A percentile compares a stretch with the other conserved stretches of the same genome.
These are phyloP conservation scores for Cercospora sp. DNA, from an alignment of 2,329 filamentous ascomycete genomes.

Conservation along the genomic window DNA sequence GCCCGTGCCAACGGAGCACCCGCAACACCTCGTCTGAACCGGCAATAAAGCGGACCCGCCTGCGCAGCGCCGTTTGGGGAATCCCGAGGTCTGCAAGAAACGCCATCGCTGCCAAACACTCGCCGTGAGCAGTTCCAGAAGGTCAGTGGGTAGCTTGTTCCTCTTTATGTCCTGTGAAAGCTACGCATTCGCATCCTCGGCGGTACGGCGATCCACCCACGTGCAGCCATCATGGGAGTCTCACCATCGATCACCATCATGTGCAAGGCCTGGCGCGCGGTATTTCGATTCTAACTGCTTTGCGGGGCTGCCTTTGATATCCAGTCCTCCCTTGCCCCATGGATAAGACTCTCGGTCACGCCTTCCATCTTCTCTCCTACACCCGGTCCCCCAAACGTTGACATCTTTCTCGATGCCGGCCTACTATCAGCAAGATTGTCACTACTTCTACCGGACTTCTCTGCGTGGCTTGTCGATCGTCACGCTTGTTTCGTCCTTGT, in stretches of 20 bases:
- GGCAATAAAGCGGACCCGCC: slow-evolving; percentile 3
- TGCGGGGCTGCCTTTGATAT: slow-evolving; percentile 17
- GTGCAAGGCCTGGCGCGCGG: not conserved
- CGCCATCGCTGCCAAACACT: not conserved
- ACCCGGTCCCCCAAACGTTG: slow-evolving; percentile 14
- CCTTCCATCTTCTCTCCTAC: not conserved
- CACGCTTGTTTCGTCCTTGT: slow-evolving; percentile 75
- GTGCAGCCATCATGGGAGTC: slow-evolving; percentile 17
- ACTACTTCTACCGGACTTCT: slow-evolving; percentile 90
- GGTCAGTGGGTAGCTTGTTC: slow-evolving; percentile 24
- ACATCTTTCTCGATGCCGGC: slow-evolving; percentile 63
- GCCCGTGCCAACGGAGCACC: slow-evolving; percentile 11
- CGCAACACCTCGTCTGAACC: slow-evolving; percentile 5
- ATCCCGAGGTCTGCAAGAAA: slow-evolving; percentile 11
- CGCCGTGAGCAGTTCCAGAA: slow-evolving; percentile 14
- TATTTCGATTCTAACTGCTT: not conserved
- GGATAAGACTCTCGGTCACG: slow-evolving; percentile 1
- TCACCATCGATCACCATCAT: slow-evolving; percentile 17
- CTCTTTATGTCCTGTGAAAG: slow-evolving; percentile 3
- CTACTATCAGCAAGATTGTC: slow-evolving; percentile 82
- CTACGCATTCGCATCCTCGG: slow-evolving; percentile 15
- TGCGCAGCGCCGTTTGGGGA: slow-evolving; percentile 9
- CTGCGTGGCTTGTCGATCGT: slow-evolving; percentile 81
- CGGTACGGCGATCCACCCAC: slow-evolving; percentile 22
- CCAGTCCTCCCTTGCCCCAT: slow-evolving; percentile 25